Evolutionary conservation across 1,284 basidiomycete genomes (phyloP), one percentile per base, ranked within the genome.

Genomic region (Stereum hirsutum): DNA sequence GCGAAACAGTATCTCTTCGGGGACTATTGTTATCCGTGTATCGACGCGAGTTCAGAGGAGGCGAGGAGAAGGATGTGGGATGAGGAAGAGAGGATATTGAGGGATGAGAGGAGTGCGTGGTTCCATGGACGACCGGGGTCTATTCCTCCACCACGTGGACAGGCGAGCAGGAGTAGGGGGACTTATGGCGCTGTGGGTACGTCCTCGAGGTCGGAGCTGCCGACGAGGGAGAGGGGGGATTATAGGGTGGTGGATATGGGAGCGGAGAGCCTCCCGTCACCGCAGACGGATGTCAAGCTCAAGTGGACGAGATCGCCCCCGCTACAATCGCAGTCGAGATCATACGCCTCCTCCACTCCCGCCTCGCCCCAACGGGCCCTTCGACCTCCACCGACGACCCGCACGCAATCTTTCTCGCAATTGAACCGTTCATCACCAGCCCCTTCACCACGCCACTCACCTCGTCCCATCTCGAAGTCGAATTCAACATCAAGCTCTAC

Each of bases 21-120:
- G 7, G 92, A 97, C 64, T 92, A 93, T 56, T 81, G 87, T 52
- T 96, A 95, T 58, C 90, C 90, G 1, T 83, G 81, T 50, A 82
- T 94, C 46, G 92, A 94, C 55, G 81, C 89, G 28, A 89, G 81
- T 57, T 78, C 87, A 37, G 78, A 91, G 63, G 60, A 68, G 41
- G 85, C 85, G 30, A 66, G 75, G 50, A 60, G 58, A 45, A 60
- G 60, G 34, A 84, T 88, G 61, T 83, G 82, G 84, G 72, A 74
- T 35, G 83, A 80, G 53, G 81, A 81, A 57, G 82, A 84, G 56
- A 64, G 80, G 34, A 78, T 86, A 28, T 56, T 86, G 48, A 64
- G 76, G 34, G 70, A 85, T 54, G 78, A 83, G 61, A 68, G 80
- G 34, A 75, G 78, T 5, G 81, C 81, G 2, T 83, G 78, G 70